These are phyloP conservation scores for Fusarium globosum DNA, from an alignment of 2,329 filamentous ascomycete genomes.

Conservation along the genomic window DNA sequence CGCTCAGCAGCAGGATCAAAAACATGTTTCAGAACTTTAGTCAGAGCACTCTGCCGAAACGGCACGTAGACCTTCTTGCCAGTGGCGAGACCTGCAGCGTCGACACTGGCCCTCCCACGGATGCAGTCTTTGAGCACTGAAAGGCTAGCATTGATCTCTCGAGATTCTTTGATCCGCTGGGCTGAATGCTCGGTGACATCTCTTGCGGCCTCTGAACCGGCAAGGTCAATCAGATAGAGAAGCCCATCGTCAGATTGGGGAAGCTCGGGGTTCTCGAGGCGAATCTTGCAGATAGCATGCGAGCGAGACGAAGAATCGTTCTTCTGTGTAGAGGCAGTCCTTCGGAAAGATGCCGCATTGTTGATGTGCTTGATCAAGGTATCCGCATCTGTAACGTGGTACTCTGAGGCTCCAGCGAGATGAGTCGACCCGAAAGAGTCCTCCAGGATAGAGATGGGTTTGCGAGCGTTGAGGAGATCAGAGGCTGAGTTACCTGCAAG, in stretches of 20 bases:
- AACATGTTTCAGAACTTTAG: constrained; percentile 61
- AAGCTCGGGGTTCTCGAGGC: constrained; percentile 50
- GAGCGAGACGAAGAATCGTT: constrained; percentile 62
- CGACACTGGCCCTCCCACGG: constrained; percentile 54
- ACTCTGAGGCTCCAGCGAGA: constrained; percentile 56
- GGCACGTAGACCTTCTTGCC: constrained; percentile 55
- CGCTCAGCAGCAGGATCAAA: constrained; percentile 57
- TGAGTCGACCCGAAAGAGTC: constrained; percentile 58
- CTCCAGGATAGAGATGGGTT: constrained; percentile 57
- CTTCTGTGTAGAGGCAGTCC: constrained; percentile 56
- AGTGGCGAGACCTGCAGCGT: constrained; percentile 39
- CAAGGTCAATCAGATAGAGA: constrained; percentile 60
- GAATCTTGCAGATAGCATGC: constrained; percentile 60
- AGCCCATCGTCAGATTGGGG: constrained; percentile 53
- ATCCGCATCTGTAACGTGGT: constrained; percentile 45
- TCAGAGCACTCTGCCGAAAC: constrained; percentile 59
- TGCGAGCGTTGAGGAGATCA: constrained; percentile 57
- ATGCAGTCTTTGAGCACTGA: constrained; percentile 65
- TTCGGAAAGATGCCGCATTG: constrained; percentile 53
- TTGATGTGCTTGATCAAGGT: constrained; percentile 51
- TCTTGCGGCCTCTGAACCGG: constrained; percentile 60
- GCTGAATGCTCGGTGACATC: constrained; percentile 54
- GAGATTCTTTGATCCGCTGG: constrained; percentile 58
- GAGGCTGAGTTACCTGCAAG: constrained; percentile 52
- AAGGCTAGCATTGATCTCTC: constrained; percentile 61